Evolutionary conservation across 2,329 filamentous ascomycete genomes (phyloP), one percentile per base, ranked within the genome.

Genomic region (Sporothrix humicola): DNA sequence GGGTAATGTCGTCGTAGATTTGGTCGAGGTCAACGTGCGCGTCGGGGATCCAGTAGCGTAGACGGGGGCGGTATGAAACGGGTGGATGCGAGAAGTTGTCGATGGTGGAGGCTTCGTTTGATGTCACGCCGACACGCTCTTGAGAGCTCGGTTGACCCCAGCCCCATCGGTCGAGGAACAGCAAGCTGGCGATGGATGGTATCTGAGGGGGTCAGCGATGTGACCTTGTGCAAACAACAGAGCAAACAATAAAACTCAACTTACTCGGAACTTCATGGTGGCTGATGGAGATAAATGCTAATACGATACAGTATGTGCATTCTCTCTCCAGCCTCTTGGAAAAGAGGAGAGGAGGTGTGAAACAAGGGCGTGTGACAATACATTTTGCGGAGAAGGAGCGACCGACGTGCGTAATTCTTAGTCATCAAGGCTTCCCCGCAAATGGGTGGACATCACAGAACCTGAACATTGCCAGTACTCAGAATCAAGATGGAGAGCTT

Each of bases 1-100:
- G 65, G 3, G 65, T 23, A 20, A 68, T 68, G 65, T 68, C 65
- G 46, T 68, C 46, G 46, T 68, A 68, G 13, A 68, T 20, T 15
- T 37, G 65, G 46, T 20, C 46, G 2, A 68, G 46, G 23, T 68
- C 65, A 9, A 68, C 65, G 2, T 37, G 23, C 7, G 65, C 65
- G n/a, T 68, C 65, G 2, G 65, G 65, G 44, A 68, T 52, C 65
- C 65, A 68, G 15, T 68, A 68, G 3, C 65, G 65, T 17, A 68
- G 65, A 2, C 65, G 65, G 8, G 65, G 65, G 1, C 65, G 65
- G 61, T 48, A 66, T 7, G 10, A 13, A 1, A 66, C 12, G n/a
- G 61, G n/a, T 1, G 61, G 61, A 6, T 23, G 8, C 42, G 7
- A 26, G 12, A 66, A 66, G 10, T 15, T 13, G 54, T 31, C 9